phyloP scores from a whole-genome alignment of 78 protist genomes.

The Tieghemostelium lacteum region DNA sequence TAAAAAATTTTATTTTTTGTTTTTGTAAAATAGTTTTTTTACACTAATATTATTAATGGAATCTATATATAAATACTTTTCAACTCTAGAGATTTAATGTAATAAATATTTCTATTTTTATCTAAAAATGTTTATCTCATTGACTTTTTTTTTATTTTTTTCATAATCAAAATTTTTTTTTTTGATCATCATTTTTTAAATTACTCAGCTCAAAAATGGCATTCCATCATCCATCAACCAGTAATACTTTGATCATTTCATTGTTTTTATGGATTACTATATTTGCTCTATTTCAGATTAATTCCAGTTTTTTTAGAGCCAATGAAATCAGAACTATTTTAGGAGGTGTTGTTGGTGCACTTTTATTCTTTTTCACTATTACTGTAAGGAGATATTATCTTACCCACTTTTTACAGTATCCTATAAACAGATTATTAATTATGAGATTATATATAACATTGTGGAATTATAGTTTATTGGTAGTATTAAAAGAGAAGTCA shows the following conservation, averaged over 20 bases:
- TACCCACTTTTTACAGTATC: no score
- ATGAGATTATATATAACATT: no score
- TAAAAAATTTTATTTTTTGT: background rate
- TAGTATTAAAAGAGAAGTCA: slow-evolving; percentile 42
- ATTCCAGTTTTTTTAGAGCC: slow-evolving; percentile 21
- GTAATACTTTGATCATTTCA: slow-evolving; percentile 5
- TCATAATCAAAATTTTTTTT: no score
- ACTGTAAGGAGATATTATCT: no score
- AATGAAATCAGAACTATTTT: slow-evolving; percentile 17
- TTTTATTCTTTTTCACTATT: slow-evolving; percentile 52
- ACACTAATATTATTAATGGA: no score
- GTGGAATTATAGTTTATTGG: slow-evolving; percentile 44
- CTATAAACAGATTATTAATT: no score
- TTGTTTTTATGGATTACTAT: slow-evolving; percentile 23
- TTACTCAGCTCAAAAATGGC: background rate
- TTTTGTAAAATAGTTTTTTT: no score
- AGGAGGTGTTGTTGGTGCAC: slow-evolving; percentile 71
- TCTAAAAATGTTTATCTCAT: no score
- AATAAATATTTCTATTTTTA: no score
- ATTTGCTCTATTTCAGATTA: slow-evolving; percentile 24
- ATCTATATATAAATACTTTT: no score
- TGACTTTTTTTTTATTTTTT: no score
- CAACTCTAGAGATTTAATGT: no score
- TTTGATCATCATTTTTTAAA: background rate
- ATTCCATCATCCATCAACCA: slow-evolving; percentile 30